These are phyloP conservation scores for Apiotrichum veenhuisii DNA, from an alignment of 1,284 basidiomycete genomes.

Conservation along the genomic window DNA sequence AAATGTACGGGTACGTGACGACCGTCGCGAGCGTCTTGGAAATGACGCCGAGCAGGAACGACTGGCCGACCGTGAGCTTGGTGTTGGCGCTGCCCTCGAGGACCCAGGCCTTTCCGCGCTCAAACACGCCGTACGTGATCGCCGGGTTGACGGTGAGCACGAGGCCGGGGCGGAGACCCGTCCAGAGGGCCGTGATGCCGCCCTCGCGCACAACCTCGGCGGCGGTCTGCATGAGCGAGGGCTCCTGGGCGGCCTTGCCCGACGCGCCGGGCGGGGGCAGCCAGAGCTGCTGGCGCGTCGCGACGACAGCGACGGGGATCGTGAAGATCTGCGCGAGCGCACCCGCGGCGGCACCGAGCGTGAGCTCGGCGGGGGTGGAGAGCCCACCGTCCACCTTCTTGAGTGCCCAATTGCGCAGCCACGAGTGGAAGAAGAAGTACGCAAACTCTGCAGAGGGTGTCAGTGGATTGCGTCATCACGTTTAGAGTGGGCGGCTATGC, in stretches of 20 bases:
- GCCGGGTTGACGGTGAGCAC: constrained; percentile 96
- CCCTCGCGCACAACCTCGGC: constrained; percentile 88
- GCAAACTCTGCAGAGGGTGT: constrained; percentile 74
- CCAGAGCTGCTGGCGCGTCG: constrained; percentile 92
- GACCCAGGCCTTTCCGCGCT: constrained; percentile 67
- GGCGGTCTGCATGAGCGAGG: constrained; percentile 61
- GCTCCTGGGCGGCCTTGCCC: constrained; percentile 27
- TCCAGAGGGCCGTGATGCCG: constrained; percentile 87
- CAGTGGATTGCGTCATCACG: neutral
- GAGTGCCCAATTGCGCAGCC: constrained; percentile 61
- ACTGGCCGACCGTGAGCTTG: constrained; percentile 59
- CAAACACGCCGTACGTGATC: constrained; percentile 96
- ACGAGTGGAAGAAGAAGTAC: constrained; percentile 98
- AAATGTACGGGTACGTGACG: constrained; percentile 59
- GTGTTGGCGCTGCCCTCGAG: constrained; percentile 34
- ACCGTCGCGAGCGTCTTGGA: constrained; percentile 96
- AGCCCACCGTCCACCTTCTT: constrained; percentile 52
- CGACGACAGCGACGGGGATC: constrained; percentile 95
- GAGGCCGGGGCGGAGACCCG: constrained; percentile 85
- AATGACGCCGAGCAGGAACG: constrained; percentile 84
- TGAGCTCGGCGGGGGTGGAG: constrained; percentile 75
- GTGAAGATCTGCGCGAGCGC: constrained; percentile 97
- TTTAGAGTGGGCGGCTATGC: no score
- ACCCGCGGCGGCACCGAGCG: constrained; percentile 86
- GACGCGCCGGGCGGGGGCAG: constrained; percentile 17